phyloP scores from a whole-genome alignment of 371 early-diverging fungal species.

The Choanephora cucurbitarum region DNA sequence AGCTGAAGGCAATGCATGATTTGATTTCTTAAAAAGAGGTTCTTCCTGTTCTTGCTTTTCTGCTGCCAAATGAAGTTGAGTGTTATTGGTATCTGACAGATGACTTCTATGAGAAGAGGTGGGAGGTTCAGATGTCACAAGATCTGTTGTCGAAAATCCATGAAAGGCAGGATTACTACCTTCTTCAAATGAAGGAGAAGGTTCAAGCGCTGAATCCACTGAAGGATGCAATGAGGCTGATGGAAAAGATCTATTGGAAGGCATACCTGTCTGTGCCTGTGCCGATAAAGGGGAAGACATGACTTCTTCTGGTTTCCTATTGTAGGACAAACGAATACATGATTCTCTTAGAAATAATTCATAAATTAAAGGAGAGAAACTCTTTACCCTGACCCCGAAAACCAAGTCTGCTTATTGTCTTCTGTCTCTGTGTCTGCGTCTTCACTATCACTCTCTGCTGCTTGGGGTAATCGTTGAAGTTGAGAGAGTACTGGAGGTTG shows the following conservation, averaged over 20 bases:
- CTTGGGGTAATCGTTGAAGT: constrained; percentile 3
- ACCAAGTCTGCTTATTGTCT: constrained; percentile 1
- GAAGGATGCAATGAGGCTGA: constrained; percentile 40
- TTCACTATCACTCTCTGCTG: constrained; percentile 21
- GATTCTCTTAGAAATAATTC: too few species aligned
- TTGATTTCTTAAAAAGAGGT: background rate
- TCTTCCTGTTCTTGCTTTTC: background rate
- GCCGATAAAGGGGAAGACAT: background rate
- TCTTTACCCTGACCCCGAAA: constrained; percentile 5
- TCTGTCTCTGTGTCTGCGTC: constrained; percentile 23
- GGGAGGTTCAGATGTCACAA: background rate
- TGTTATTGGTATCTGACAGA: too few species aligned
- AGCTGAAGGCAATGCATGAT: background rate
- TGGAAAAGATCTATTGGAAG: constrained; percentile 24
- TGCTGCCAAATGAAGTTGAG: too few species aligned
- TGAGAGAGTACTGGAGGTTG: background rate
- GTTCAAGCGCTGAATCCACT: constrained; percentile 47
- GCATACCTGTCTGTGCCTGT: constrained; percentile 20
- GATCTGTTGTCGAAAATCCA: background rate
- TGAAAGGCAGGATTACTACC: background rate
- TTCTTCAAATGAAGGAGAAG: constrained; percentile 39
- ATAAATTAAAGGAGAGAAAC: too few species aligned
- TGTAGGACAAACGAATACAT: too few species aligned
- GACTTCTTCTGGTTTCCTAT: background rate
- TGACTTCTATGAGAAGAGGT: too few species aligned